phyloP scores from a whole-genome alignment of 345 rosid species.

The Clausena lansium region DNA sequence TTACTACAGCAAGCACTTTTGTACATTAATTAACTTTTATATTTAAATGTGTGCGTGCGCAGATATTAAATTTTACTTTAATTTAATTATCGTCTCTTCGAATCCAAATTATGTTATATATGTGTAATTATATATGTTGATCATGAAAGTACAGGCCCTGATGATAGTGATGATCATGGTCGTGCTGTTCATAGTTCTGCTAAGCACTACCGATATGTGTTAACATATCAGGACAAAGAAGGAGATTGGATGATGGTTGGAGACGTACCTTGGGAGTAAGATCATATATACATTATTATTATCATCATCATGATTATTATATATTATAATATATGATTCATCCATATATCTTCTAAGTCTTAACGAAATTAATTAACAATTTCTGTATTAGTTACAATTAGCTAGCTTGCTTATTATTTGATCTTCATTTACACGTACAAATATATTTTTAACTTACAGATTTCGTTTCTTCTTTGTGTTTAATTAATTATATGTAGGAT shows the following conservation, averaged over 20 bases:
- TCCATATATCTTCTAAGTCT: not conserved
- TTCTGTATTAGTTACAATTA: not conserved
- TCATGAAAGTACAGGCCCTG: constrained; percentile 11
- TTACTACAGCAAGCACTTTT: too few species aligned
- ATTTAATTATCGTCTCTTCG: too few species aligned
- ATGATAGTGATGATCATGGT: not conserved
- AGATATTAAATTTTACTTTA: too few species aligned
- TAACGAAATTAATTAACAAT: not conserved
- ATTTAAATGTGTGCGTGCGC: too few species aligned
- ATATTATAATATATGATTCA: too few species aligned
- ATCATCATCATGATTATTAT: not conserved
- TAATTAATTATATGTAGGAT: constrained; percentile 8
- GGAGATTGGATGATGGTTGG: constrained; percentile 73
- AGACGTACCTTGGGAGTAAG: constrained; percentile 69
- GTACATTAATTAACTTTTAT: too few species aligned
- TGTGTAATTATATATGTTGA: not conserved
- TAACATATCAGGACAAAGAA: constrained; percentile 63
- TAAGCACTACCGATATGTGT: constrained; percentile 17
- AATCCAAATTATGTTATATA: not conserved
- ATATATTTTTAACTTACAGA: not conserved
- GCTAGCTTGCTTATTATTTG: too few species aligned
- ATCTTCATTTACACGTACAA: not conserved
- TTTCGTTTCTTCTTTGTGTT: not conserved
- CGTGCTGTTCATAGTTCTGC: not conserved
- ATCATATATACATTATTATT: not conserved